These are phyloP conservation scores for Ophiocordyceps australis DNA, from an alignment of 2,329 filamentous ascomycete genomes.

Conservation along the genomic window DNA sequence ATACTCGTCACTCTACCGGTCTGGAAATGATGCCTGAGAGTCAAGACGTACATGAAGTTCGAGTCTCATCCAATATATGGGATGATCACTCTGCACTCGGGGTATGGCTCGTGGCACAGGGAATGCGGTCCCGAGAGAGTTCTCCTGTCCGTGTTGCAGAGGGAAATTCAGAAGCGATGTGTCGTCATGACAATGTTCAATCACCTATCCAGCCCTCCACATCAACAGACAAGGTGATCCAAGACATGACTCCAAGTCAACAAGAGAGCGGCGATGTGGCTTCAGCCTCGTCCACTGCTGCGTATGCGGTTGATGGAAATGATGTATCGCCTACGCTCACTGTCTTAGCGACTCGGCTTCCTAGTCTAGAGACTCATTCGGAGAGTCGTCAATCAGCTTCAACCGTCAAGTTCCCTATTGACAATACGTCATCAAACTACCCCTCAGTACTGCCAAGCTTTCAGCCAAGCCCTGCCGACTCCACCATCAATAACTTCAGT, in stretches of 20 bases:
- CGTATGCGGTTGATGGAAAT: not conserved
- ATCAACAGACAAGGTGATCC: conserved; percentile 4
- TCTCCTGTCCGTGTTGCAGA: conserved; percentile 6
- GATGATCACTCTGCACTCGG: conserved; percentile 16
- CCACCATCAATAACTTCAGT: conserved; percentile 9
- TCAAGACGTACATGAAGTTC: conserved; percentile 11
- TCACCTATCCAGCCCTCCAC: conserved; percentile 2
- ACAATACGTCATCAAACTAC: conserved; percentile 13
- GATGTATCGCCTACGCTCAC: not conserved
- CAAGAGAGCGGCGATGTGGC: not conserved
- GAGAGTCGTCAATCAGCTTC: not conserved
- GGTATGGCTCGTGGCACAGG: conserved; percentile 18
- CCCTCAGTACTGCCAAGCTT: conserved; percentile 14
- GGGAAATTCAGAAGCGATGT: conserved; percentile 1
- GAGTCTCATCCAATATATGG: conserved; percentile 10
- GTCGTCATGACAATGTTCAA: not conserved
- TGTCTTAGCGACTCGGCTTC: not conserved
- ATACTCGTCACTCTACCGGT: conserved; percentile 2
- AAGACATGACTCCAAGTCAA: conserved; percentile 1
- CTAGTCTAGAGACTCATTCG: not conserved
- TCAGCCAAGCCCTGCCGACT: conserved; percentile 12
- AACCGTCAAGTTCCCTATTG: not conserved
- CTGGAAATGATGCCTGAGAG: conserved; percentile 4
- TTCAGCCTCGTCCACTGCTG: not conserved
- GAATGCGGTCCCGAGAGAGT: conserved; percentile 10